Evolutionary conservation across 495 filamentous ascomycete species (phyloP).

Genomic region (Penicillium paradoxum): DNA sequence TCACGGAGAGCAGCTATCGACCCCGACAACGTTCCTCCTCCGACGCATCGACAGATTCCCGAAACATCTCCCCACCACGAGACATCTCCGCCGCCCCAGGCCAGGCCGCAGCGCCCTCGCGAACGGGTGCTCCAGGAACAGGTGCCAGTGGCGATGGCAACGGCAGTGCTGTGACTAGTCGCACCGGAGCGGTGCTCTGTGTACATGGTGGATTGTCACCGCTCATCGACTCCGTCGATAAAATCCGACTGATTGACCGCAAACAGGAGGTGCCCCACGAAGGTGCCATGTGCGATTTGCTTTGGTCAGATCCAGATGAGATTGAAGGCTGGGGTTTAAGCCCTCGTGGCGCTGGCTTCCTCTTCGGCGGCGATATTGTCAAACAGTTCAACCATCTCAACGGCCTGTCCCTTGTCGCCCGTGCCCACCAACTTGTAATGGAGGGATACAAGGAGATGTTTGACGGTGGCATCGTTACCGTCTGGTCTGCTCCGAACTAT

Average conservation of each 20-base stretch:
- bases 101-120: slow-evolving; percentile 26
- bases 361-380: slow-evolving; percentile 95
- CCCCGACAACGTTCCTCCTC: slow-evolving; percentile 33
- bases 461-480: slow-evolving; percentile 87
- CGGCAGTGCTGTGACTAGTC: slow-evolving; percentile 51
- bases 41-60: slow-evolving; percentile 31
- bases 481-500: slow-evolving; percentile 97
- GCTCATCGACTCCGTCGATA: slow-evolving; percentile 89
- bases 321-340: slow-evolving; percentile 97
- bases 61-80: slow-evolving; percentile 41
- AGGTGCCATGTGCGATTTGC: slow-evolving; percentile 96
- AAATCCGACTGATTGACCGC: slow-evolving; percentile 89
- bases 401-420: slow-evolving; percentile 83
- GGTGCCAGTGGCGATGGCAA: slow-evolving; percentile 62
- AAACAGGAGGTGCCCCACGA: slow-evolving; percentile 99
- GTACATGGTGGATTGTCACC: slow-evolving; percentile 93
- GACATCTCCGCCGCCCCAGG: slow-evolving; percentile 42
- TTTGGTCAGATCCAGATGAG: slow-evolving; percentile 98
- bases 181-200: slow-evolving; percentile 83
- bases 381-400: slow-evolving; percentile 93
- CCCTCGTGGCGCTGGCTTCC: slow-evolving; percentile 89
- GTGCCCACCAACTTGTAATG: slow-evolving; percentile 97
- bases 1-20: slow-evolving; percentile 67
- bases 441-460: slow-evolving; percentile 99
- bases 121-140: slow-evolving; percentile 72